Conservation (phyloP, 495 filamentous ascomycete genomes). For the Parachaetomium inaequale region DNA sequence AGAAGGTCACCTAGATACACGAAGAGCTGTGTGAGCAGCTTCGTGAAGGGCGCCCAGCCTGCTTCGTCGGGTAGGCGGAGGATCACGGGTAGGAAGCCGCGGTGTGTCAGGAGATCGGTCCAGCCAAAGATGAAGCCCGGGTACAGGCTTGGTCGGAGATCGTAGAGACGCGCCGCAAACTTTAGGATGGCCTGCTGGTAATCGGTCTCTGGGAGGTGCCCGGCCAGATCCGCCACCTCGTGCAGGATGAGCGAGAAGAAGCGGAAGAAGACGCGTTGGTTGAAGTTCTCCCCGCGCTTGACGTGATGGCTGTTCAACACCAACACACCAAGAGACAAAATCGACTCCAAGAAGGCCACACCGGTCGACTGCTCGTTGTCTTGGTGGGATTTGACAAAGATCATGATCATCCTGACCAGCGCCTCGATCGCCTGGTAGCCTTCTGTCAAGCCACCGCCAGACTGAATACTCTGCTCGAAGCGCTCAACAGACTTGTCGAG, state of each 20-base stretch:
- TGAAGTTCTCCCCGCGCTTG: slow-evolving; percentile 76
- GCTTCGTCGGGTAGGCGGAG: slow-evolving; percentile 63
- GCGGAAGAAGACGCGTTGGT: slow-evolving; percentile 85
- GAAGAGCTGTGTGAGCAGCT: slow-evolving; percentile 71
- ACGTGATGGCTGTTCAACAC: slow-evolving; percentile 83
- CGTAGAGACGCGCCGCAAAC: slow-evolving; percentile 69
- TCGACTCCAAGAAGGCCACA: slow-evolving; percentile 65
- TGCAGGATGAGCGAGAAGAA: slow-evolving; percentile 82
- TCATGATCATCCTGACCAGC: slow-evolving; percentile 76
- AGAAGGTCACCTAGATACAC: slow-evolving; percentile 74
- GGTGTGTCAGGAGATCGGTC: slow-evolving; percentile 76
- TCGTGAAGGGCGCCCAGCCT: slow-evolving; percentile 73
- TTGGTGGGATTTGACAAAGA: slow-evolving; percentile 63
- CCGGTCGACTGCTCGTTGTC: slow-evolving; percentile 54
- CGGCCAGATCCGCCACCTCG: slow-evolving; percentile 44
- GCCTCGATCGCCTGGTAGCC: slow-evolving; percentile 76
- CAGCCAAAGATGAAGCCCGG: slow-evolving; percentile 82
- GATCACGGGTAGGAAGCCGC: slow-evolving; percentile 78
- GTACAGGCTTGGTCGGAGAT: slow-evolving; percentile 70
- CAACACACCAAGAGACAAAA: slow-evolving; percentile 70
- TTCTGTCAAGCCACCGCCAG: slow-evolving; percentile 60
- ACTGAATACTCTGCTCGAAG: slow-evolving; percentile 63
- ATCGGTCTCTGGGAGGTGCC: slow-evolving; percentile 47
- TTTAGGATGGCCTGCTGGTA: slow-evolving; percentile 67
- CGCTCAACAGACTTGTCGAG: slow-evolving; percentile 73